Conservation (phyloP, 805 yeast species). For the Pichia exigua region DNA sequence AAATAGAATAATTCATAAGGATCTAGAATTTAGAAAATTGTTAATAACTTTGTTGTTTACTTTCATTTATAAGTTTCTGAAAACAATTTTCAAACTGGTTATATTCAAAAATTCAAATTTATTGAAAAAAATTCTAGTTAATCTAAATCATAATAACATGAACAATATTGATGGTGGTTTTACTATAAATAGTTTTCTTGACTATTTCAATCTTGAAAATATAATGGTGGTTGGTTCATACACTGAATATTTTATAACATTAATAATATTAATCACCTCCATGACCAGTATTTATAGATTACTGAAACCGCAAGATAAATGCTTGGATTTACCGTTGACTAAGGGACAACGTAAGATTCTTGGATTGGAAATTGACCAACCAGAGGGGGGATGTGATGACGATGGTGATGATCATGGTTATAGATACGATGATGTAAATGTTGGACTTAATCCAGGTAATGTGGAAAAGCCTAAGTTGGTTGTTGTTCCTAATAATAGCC, state of each 20-base stretch:
- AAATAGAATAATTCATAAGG: not conserved
- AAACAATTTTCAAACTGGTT: not conserved
- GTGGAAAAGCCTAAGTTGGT: conserved; percentile 4
- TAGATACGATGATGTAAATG: conserved; percentile 5
- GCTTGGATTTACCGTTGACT: conserved; percentile 43
- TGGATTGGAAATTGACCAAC: conserved; percentile 29
- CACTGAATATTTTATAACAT: conserved; percentile 17
- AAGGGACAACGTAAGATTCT: conserved; percentile 38
- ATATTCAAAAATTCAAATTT: not conserved
- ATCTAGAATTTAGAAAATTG: not conserved
- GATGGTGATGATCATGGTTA: not conserved
- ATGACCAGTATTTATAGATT: conserved; percentile 24
- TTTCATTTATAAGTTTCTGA: not conserved
- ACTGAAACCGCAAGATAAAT: conserved; percentile 38
- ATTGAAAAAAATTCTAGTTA: not conserved
- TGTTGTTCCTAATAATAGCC: conserved; percentile 1
- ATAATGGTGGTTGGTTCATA: conserved; percentile 4
- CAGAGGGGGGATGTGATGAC: not conserved
- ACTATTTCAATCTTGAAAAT: conserved; percentile 1
- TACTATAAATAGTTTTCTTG: not conserved
- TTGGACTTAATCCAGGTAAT: not conserved
- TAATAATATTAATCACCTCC: conserved; percentile 25
- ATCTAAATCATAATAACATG: not conserved
- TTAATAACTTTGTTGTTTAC: not conserved
- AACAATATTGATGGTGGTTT: not conserved